Base-by-base conservation (phyloP, 2,329 filamentous ascomycete species). In the Diaporthe amygdali region DNA sequence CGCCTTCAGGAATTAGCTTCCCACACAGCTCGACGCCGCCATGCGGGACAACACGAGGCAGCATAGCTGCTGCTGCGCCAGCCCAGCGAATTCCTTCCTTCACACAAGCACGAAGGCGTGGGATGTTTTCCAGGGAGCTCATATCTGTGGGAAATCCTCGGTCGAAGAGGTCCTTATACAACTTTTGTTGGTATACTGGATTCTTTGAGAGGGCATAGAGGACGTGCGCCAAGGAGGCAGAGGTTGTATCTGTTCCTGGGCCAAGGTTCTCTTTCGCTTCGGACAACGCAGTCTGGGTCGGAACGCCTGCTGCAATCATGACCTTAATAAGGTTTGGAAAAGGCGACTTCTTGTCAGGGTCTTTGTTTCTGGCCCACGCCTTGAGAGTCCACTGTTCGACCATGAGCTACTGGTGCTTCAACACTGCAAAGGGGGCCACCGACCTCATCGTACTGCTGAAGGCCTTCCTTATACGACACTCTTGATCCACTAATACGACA, bases 231-330 rank as follows among this genome's bases (percentile, higher is more conserved):
- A 79, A 71, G 1, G 78, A 76, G 25, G 74, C 77, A 2, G 77
- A 79, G 0, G 79, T 80, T 2, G 79, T 80, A 41, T 80, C 78
- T 2, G 78, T 80, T 32, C 78, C 78, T 0, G 78, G 78, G 0
- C 78, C 78, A 0, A 79, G 72, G 5, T 77, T 79, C 41, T 79
- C 77, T 3, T 76, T 78, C 1, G 78, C 78, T 71, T 80, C 77
- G 0, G 77, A 76, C 3, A 79, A 66, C 3, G 77, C 75, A 1
- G 77, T 78, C 61, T 78, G 74, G 0, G 74, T 61, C 14, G 73
- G 76, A 2, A 78, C 59, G 0, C 76, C 77, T 0, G 73, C 73
- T 9, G 64, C 52, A 1, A 75, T 69, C 20, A 79, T 70, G 2
- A 75, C 73, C 17, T 71, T 34, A 14, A 79, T 75, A 5, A 78